Percentiles rank a stretch among this genome's conserved stretches.
These are phyloP conservation scores for Colletotrichum euphorbiae DNA, from an alignment of 2,329 filamentous ascomycete genomes.

Conservation along the genomic window DNA sequence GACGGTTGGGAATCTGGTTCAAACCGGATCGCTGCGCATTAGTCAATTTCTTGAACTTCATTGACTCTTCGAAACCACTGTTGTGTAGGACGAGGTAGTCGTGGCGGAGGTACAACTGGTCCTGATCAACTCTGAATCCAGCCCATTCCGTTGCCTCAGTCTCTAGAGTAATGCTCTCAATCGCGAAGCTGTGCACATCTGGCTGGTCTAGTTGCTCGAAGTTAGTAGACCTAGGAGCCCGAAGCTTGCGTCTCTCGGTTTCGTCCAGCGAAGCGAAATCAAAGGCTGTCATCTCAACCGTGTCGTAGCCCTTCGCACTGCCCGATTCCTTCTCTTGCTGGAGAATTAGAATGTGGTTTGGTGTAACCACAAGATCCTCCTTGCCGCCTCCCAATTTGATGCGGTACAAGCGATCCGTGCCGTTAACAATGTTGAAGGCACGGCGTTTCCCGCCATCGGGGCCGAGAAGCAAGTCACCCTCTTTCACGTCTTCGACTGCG, in stretches of 20 bases:
- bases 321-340: slow-evolving; percentile 48
- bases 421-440: slow-evolving; percentile 62
- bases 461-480: slow-evolving; percentile 61
- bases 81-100: slow-evolving; percentile 61
- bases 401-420: slow-evolving; percentile 60
- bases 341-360: slow-evolving; percentile 61
- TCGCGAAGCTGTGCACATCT: slow-evolving; percentile 50
- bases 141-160: slow-evolving; percentile 58
- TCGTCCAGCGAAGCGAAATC: slow-evolving; percentile 55
- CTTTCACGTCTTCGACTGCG: slow-evolving; percentile 60
- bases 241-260: slow-evolving; percentile 51
- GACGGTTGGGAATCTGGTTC: slow-evolving; percentile 98
- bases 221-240: slow-evolving; percentile 50
- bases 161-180: slow-evolving; percentile 58
- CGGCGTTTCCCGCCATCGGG: slow-evolving; percentile 60
- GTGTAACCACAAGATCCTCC: slow-evolving; percentile 62
- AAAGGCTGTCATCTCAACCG: slow-evolving; percentile 59
- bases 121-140: slow-evolving; percentile 62
- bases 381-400: slow-evolving; percentile 55
- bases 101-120: slow-evolving; percentile 62
- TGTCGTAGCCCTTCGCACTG: slow-evolving; percentile 49
- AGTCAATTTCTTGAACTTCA: slow-evolving; percentile 99
- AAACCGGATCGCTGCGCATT: slow-evolving; percentile 97
- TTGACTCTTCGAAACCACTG: slow-evolving; percentile 69
- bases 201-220: slow-evolving; percentile 46